Base-by-base conservation (phyloP, 306 rosid genomes). In the Prunus mira region DNA sequence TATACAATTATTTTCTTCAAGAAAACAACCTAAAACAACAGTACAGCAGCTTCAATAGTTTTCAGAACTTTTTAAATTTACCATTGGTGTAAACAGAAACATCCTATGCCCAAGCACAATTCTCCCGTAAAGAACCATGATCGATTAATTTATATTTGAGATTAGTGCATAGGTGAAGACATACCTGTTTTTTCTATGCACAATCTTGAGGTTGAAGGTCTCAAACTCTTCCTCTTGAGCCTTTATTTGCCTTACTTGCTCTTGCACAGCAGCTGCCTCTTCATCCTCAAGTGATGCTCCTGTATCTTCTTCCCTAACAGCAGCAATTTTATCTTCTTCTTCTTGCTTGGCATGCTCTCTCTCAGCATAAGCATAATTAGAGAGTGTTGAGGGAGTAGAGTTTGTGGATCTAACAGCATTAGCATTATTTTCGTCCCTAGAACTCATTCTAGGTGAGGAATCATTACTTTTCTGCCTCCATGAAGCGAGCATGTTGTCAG, bases 211-310 rank as follows among this genome's bases (percentile, higher is more conserved):
- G 85, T 92, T 89, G 90, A 96, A 96, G 77, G 97, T 91, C 80
- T 96, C 98, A 86, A 96, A 96, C 82, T 92, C 98, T 76, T 92
- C 97, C 87, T 92, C 99, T 82, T 96, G 99, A 52, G 90, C 92
- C 87, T 87, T 89, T 88, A 96, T 89, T 85, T 96, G 99, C 88
- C 94, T 84, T 72, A 92, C 93, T 91, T 96, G 99, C 89, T 92
- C 99, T 87, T 96, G 99, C 76, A 96, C 96, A 66, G 98, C 99
- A 71, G 97, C 96, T 47, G 95, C 92, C 84, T 96, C 99, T 81
- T 96, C 99, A 71, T 96, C 99, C 71, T 96, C 99, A 22, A 91
- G 89, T 65, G 87, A 89, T 65, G 91, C 86, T 55, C 80, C 96
- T 4, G 90, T 50, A 78, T 96, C 97, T 78, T 92, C 96, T 65